Base-by-base conservation (phyloP, 2,329 filamentous ascomycete species). In the Penicillium sp. region DNA sequence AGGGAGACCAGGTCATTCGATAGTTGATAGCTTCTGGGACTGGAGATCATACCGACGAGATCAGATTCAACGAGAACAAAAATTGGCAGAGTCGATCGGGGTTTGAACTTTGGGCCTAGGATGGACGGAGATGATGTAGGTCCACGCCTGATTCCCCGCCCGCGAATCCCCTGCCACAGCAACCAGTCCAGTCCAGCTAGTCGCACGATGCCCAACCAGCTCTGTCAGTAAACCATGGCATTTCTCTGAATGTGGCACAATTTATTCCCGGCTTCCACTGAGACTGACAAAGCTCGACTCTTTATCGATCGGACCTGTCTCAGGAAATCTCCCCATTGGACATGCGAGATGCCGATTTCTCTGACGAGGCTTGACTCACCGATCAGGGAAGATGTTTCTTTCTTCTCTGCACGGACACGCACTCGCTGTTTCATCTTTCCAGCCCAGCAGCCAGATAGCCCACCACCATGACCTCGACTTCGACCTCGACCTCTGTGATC, bases 101-200 rank as follows among this genome's bases (percentile, higher is more conserved):
- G n/a, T n/a, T n/a, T n/a, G n/a, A n/a, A n/a, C n/a, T n/a, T n/a
- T n/a, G n/a, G 8, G 41, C 34, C 37, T 39, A 33, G 39, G 42
- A 46, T 40, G 23, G 44, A 46, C 48, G 51, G 50, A 47, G 54
- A 62, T 60, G 60, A 60, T 60, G 55, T 59, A 61, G 58, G 50
- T 53, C n/a, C n/a, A 57, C 58, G 57, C 50, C 53, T 42, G 45
- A 61, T 56, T 66, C 63, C 63, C 67, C 67, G 67, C 67, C 49
- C 24, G 44, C 45, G 60, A 10, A 27, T 27, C 62, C 61, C 61
- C 62, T 69, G 68, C 67, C 67, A 68, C 60, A 68, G 68, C 68
- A 70, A 70, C 67, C 47, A 56, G 46, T n/a, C n/a, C n/a, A n/a
- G n/a, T n/a, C n/a, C n/a, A n/a, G n/a, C n/a, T n/a, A n/a, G n/a